Evolutionary conservation across 352 stramenopile species (phyloP).

Genomic region (Saprolegnia diclina): DNA sequence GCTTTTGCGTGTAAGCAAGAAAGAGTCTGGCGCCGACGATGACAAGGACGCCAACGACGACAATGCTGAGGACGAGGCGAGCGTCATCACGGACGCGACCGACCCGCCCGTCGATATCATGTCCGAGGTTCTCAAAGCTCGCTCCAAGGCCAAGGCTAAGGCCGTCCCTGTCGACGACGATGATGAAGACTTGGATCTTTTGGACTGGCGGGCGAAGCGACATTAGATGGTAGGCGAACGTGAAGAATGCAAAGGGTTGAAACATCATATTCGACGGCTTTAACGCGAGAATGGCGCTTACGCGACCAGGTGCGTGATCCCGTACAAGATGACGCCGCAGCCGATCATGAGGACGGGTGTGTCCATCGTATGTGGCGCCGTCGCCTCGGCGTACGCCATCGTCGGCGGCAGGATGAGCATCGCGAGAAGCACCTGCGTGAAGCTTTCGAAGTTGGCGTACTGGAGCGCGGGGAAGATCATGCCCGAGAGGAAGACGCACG

Average conservation of each 20-base stretch:
- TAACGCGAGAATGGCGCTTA: background rate
- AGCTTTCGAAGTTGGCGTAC: conserved; percentile 68
- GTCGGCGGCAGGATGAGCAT: conserved; percentile 81
- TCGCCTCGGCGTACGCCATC: conserved; percentile 77
- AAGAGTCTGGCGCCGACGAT: background rate
- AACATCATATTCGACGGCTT: conserved; percentile 29
- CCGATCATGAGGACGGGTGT: conserved; percentile 78
- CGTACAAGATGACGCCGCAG: conserved; percentile 72
- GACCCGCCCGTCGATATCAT: conserved; percentile 13
- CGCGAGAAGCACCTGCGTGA: conserved; percentile 62
- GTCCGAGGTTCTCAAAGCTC: conserved; percentile 8
- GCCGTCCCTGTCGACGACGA: conserved; percentile 1
- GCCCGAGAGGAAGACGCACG: conserved; percentile 57
- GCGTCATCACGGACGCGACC: background rate
- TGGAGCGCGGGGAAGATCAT: conserved; percentile 82
- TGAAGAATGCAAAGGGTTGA: background rate
- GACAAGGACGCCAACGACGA: background rate
- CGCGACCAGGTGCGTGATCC: conserved; percentile 63
- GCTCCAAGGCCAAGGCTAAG: background rate
- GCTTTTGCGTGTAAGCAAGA: conserved; percentile 38
- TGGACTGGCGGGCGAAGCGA: conserved; percentile 22
- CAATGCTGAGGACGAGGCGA: background rate
- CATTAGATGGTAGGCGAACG: background rate
- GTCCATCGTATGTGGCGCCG: conserved; percentile 82
- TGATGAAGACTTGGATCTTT: conserved; percentile 9